phyloP scores from a whole-genome alignment of 192 early-diverging fungal species.

The Kickxella alabastrina region DNA sequence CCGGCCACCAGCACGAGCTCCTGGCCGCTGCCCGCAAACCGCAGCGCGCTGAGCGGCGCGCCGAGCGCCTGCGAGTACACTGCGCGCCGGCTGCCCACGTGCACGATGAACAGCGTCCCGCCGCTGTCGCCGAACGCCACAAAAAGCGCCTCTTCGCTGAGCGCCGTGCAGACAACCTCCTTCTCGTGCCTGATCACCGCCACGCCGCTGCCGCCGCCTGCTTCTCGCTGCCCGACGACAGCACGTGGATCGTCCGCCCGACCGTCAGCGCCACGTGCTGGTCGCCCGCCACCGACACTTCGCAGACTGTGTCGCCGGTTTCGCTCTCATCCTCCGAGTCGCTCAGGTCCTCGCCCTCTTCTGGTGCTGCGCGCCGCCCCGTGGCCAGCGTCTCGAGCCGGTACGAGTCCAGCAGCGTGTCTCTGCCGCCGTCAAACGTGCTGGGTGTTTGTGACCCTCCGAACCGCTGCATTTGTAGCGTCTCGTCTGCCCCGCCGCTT shows the following conservation, averaged over 20 bases:
- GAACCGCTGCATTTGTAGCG: constrained; percentile 33
- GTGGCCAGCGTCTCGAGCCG: constrained; percentile 37
- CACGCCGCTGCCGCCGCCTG: constrained; percentile 16
- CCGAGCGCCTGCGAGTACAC: constrained; percentile 25
- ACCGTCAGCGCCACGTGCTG: constrained; percentile 28
- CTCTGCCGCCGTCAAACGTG: no score
- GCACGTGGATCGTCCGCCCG: constrained; percentile 26
- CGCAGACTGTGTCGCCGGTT: constrained; percentile 11
- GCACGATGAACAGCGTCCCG: constrained; percentile 42
- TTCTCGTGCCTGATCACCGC: constrained; percentile 32
- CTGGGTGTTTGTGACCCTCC: neutral
- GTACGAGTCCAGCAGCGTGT: constrained; percentile 25
- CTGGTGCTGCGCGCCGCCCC: constrained; percentile 1
- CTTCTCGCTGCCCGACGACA: no score
- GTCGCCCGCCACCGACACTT: constrained; percentile 12
- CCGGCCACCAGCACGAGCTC: constrained; percentile 36
- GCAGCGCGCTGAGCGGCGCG: constrained; percentile 8
- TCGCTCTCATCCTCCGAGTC: neutral
- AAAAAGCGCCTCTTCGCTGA: constrained; percentile 36
- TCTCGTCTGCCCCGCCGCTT: constrained; percentile 25
- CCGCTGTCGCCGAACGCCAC: constrained; percentile 41
- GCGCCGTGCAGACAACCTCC: constrained; percentile 12
- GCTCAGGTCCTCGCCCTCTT: neutral
- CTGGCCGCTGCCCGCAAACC: constrained; percentile 14
- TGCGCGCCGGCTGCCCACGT: constrained; percentile 21